Evolutionary conservation across 2,329 filamentous ascomycete genomes (phyloP).

Genomic region (Claviceps sorghi): DNA sequence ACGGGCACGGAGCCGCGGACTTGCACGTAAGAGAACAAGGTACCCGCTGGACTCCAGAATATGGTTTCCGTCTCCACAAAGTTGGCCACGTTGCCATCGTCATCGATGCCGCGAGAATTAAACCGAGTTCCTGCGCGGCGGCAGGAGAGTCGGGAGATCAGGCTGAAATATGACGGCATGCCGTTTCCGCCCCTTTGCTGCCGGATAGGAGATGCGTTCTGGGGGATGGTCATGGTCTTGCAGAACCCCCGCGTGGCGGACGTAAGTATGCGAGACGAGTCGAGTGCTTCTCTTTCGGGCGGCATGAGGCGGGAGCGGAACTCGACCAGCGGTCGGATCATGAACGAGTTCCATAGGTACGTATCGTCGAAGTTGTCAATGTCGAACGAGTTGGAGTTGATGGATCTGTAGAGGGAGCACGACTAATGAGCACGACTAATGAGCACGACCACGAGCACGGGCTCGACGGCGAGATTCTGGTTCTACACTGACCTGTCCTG

Average conservation of each 20-base stretch:
- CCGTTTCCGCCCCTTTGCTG: slow-evolving; percentile 41
- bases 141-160: slow-evolving; percentile 86
- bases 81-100: slow-evolving; percentile 93
- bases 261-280: slow-evolving; percentile 74
- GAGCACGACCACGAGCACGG: background rate
- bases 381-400: slow-evolving; percentile 66
- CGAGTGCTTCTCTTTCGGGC: slow-evolving; percentile 63
- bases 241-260: slow-evolving; percentile 92
- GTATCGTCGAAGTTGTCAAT: slow-evolving; percentile 86
- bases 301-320: slow-evolving; percentile 71
- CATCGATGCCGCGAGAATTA: slow-evolving; percentile 93
- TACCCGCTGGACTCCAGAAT: slow-evolving; percentile 64
- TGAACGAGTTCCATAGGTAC: slow-evolving; percentile 96
- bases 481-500: slow-evolving; percentile 55
- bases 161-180: slow-evolving; percentile 67
- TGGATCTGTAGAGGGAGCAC: slow-evolving; percentile 36
- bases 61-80: slow-evolving; percentile 97
- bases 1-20: slow-evolving; percentile 84
- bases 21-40: slow-evolving; percentile 88
- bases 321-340: slow-evolving; percentile 84
- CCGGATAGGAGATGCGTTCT: slow-evolving; percentile 56
- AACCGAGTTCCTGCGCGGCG: slow-evolving; percentile 85
- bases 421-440: background rate
- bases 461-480: background rate
- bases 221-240: slow-evolving; percentile 70